Evolutionary conservation across 1,139 yeast genomes (phyloP), one percentile per base, ranked within the genome.

Genomic region (Ogataea hybrid): DNA sequence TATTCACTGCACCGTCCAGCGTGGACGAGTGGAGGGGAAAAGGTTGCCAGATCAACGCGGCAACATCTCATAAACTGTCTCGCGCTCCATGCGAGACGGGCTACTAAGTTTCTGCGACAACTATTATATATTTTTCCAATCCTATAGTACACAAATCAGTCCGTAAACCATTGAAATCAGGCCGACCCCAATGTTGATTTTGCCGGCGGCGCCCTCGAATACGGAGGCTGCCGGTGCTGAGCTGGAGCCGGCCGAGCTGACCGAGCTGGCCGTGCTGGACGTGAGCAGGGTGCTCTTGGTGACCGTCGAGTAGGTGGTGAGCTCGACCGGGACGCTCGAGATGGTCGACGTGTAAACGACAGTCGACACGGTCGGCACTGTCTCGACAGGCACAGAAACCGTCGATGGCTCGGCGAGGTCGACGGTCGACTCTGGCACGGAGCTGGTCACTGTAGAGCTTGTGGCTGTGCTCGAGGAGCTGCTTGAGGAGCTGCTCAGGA

Each of bases 1-100:
- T 71, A 74, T 74, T 74, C 79, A 74, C 79, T 74, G 79, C 78
- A 72, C 77, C 77, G 66, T 67, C 65, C 67, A 41, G 37, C 51
- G 62, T 73, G 74, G 69, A 61, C 68, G 77, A 71, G 57, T 72
- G 79, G 68, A 64, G 68, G 68, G 68, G 68, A 64, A 64, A 63
- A 62, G 68, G 61, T 53, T 52, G 69, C 62, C 65, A 71, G 70
- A 43, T 51, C 61, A 43, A 53, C 46, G 47, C 45, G 53, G 50
- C 43, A 63, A 69, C 69, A 58, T 70, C 72, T 69, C 72, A 68
- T 64, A 47, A 43, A 66, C 72, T 56, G 61, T 58, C 57, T 44
- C 46, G 48, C 55, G 54, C 49, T 18, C 36, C 11, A 41, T 47
- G 56, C 49, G 41, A 37, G 46, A 51, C 62, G 61, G 68, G 71